Base-by-base conservation (phyloP, 129 eudicot species). In the Flaveria ramosissima region DNA sequence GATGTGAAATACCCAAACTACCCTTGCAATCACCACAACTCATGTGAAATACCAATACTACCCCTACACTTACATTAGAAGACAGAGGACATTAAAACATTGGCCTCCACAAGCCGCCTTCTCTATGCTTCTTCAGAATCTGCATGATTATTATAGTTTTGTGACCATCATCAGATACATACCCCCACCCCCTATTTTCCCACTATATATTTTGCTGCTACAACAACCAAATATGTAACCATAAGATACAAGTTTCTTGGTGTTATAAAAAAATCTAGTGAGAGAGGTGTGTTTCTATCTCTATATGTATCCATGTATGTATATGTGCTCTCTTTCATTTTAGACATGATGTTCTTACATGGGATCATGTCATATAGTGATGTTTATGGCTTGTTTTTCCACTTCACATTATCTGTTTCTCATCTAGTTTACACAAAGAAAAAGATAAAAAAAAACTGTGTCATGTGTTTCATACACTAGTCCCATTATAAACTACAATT, bases 51-150 rank as follows among this genome's bases (percentile, higher is more conserved):
- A 11, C 45, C 80, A 9, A 55, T 48, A 83, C 30, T 83, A 75
- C 81, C 84, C 85, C 56, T 77, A 70, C 42, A 7, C 81, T 81
- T 77, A 73, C 71, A 39, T 68, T 74, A 55, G 71, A 86, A 81
- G 76, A 81, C 73, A 72, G 77, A 81, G 59, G 66, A 73, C 85
- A 82, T 83, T 88, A 81, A 81, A 86, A 82, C 83, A 88, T 82
- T 80, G 78, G 82, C 92, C 89, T 68, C 80, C 68, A 74, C 84
- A 78, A 88, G 91, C 96, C 97, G 90, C 88, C 88, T 73, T 60
- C 77, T 19, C 51, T 56, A 15, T 65, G 69, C 42, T 72, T 13
- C 36, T 52, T 26, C 78, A 45, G 67, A 74, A 77, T 56, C 76
- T 45, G 62, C 71, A 26, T 66, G 64, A 77, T 70, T 62, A 70